Conservation (phyloP, 2,329 filamentous ascomycete genomes). For the Microcyclospora pomicola region DNA sequence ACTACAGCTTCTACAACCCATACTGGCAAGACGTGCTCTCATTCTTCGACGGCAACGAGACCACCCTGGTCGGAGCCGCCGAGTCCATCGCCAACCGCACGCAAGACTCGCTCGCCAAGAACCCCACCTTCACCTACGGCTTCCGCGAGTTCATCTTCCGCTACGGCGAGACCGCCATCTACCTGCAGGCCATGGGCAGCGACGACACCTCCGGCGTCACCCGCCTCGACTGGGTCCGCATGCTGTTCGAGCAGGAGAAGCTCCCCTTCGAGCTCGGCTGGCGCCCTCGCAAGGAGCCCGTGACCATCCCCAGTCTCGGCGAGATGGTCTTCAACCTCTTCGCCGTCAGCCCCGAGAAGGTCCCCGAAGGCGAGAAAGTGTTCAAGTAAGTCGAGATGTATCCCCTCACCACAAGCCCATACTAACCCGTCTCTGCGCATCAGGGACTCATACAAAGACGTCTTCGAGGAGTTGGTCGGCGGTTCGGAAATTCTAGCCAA, state of each 20-base stretch:
- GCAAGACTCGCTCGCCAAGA: slow-evolving; percentile 11
- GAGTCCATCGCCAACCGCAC: slow-evolving; percentile 18
- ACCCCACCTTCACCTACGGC: slow-evolving; percentile 23
- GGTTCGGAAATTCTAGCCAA: slow-evolving; percentile 17
- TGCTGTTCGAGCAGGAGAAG: slow-evolving; percentile 25
- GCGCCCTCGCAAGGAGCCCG: slow-evolving; percentile 15
- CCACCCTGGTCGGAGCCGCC: slow-evolving; percentile 17
- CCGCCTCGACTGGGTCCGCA: slow-evolving; percentile 21
- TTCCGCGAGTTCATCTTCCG: slow-evolving; percentile 20
- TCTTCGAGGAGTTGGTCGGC: slow-evolving; percentile 12
- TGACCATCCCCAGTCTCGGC: slow-evolving; percentile 15
- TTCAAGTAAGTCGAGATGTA: slow-evolving; percentile 1
- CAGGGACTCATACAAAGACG: slow-evolving; percentile 15
- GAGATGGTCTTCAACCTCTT: slow-evolving; percentile 15
- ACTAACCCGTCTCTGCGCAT: background rate
- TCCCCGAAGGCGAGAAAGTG: slow-evolving; percentile 11
- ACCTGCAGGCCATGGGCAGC: slow-evolving; percentile 23
- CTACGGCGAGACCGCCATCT: slow-evolving; percentile 28
- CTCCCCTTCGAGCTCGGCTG: slow-evolving; percentile 26
- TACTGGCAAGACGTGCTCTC: slow-evolving; percentile 20
- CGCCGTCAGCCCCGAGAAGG: slow-evolving; percentile 8
- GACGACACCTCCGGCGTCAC: slow-evolving; percentile 21
- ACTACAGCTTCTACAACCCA: slow-evolving; percentile 22
- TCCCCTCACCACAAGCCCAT: background rate
- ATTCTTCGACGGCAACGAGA: slow-evolving; percentile 13